A percentile compares a stretch with the other conserved stretches of the same genome.
phyloP scores from a whole-genome alignment of 2,329 filamentous ascomycete genomes.

The Pestalotiopsis sp. region DNA sequence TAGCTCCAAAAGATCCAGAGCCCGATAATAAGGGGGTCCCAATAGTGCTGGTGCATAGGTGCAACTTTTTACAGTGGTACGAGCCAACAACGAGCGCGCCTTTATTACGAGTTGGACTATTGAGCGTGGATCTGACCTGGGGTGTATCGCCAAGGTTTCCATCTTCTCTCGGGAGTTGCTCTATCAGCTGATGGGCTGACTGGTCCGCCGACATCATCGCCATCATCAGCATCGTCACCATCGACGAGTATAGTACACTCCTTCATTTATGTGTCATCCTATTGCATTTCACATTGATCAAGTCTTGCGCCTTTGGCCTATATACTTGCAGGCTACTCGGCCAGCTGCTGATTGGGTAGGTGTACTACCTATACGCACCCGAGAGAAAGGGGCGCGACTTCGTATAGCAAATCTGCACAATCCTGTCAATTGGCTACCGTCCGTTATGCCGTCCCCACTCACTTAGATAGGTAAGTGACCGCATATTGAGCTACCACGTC shows the following conservation, averaged over 20 bases:
- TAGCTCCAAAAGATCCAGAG: not conserved
- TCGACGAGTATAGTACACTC: not conserved
- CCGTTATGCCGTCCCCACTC: not conserved
- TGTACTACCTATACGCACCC: not conserved
- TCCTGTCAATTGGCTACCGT: not conserved
- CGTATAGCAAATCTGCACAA: not conserved
- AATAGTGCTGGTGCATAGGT: not conserved
- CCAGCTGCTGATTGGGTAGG: not conserved
- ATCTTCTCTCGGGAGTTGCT: not conserved
- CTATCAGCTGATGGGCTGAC: not conserved
- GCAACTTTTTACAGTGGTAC: not conserved
- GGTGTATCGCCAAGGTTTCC: conserved; percentile 3
- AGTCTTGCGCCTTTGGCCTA: not conserved
- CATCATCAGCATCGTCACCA: not conserved
- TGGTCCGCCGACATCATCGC: not conserved
- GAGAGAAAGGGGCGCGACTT: not conserved
- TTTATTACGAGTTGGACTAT: conserved; percentile 11
- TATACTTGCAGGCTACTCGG: not conserved
- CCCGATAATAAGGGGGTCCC: not conserved
- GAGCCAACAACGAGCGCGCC: not conserved
- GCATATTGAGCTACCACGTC: not conserved
- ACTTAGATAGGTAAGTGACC: not conserved
- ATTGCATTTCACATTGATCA: not conserved
- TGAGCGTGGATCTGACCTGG: conserved; percentile 7
- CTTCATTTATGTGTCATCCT: not conserved